These are phyloP conservation scores for Sphaerulina musiva DNA, from an alignment of 2,329 filamentous ascomycete species.

Conservation along the genomic window DNA sequence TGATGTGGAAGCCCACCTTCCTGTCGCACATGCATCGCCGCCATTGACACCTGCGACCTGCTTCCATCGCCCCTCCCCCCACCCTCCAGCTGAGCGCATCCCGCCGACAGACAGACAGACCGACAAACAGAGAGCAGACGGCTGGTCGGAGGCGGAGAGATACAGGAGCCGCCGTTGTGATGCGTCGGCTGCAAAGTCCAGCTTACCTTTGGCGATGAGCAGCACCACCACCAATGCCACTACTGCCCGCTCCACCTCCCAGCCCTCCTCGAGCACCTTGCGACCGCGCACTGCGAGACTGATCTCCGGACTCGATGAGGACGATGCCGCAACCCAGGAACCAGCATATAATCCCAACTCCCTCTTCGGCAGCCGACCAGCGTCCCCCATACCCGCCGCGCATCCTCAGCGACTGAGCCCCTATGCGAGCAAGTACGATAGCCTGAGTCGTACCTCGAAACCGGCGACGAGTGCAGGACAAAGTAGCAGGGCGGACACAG, in stretches of 20 bases:
- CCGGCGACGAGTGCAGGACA: constrained; percentile 12
- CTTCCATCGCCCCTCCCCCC: background rate
- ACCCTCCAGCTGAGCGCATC: background rate
- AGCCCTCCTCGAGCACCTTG: constrained; percentile 34
- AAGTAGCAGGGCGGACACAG: constrained; percentile 18
- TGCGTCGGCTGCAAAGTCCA: constrained; percentile 5
- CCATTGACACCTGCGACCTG: background rate
- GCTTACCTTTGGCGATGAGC: constrained; percentile 22
- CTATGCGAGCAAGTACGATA: constrained; percentile 6
- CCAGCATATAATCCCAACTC: constrained; percentile 34
- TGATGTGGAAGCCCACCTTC: background rate
- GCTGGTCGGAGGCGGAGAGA: background rate
- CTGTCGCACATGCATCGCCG: background rate
- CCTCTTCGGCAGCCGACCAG: constrained; percentile 34
- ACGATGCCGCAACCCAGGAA: constrained; percentile 33
- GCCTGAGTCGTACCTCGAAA: constrained; percentile 7
- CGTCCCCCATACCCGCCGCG: constrained; percentile 39
- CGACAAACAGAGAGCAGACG: background rate
- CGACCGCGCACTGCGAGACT: constrained; percentile 43
- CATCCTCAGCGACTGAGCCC: constrained; percentile 25
- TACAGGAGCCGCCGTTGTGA: background rate
- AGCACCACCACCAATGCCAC: constrained; percentile 20
- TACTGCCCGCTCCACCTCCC: constrained; percentile 21
- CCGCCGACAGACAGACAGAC: background rate
- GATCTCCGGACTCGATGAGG: constrained; percentile 44